Evolutionary conservation across 2,329 filamentous ascomycete species (phyloP).

Genomic region (Aspergillus chevalieri): DNA sequence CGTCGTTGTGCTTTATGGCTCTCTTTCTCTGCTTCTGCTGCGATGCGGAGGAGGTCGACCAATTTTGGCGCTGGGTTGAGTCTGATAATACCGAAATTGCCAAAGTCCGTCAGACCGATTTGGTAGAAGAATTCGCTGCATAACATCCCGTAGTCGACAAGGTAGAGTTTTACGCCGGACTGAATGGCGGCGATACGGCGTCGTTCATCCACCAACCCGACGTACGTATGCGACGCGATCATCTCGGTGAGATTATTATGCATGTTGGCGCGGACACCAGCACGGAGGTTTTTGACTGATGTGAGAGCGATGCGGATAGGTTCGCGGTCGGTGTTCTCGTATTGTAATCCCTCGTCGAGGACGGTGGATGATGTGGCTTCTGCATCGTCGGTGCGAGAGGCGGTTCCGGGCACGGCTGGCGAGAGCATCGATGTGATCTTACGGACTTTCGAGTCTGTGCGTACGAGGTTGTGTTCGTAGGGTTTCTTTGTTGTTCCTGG

Average conservation of each 20-base stretch:
- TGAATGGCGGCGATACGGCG: constrained; percentile 89
- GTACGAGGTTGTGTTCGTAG: constrained; percentile 81
- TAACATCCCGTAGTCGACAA: constrained; percentile 85
- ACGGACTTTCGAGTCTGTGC: constrained; percentile 78
- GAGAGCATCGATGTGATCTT: constrained; percentile 97
- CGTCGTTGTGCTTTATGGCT: constrained; percentile 15
- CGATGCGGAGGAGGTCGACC: constrained; percentile 64
- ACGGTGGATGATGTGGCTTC: constrained; percentile 15
- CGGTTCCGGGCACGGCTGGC: constrained; percentile 39
- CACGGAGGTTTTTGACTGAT: constrained; percentile 80
- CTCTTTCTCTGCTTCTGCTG: constrained; percentile 63
- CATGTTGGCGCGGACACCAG: constrained; percentile 71
- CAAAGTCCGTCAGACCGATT: constrained; percentile 87
- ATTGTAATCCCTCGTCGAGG: constrained; percentile 53
- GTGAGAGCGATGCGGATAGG: constrained; percentile 65
- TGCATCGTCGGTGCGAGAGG: constrained; percentile 26
- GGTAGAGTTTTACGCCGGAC: constrained; percentile 81
- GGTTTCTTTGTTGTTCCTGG: constrained; percentile 46
- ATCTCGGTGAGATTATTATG: constrained; percentile 82
- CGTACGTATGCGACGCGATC: constrained; percentile 82
- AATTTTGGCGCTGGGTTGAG: constrained; percentile 72
- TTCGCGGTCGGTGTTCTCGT: constrained; percentile 66
- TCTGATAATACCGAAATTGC: constrained; percentile 80
- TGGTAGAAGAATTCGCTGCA: constrained; percentile 94
- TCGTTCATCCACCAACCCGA: constrained; percentile 82